Conservation (phyloP, 2,329 filamentous ascomycete genomes). For the Mollisia scopiformis region DNA sequence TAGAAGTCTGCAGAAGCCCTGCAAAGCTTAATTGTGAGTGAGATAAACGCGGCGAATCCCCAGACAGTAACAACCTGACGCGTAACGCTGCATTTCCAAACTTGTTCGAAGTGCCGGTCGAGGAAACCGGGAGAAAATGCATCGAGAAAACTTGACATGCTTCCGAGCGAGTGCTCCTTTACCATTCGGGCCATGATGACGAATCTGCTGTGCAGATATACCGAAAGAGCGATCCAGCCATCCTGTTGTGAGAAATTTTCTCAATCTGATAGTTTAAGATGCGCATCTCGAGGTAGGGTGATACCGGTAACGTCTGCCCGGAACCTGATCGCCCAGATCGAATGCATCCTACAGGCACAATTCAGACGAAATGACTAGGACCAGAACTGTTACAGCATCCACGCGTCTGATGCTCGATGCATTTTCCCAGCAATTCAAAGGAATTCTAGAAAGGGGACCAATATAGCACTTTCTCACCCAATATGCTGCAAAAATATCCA, state of each 20-base stretch:
- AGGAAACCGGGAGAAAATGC: not conserved
- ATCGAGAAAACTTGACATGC: not conserved
- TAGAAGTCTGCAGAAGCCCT: not conserved
- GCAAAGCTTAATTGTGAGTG: not conserved
- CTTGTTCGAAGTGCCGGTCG: not conserved
- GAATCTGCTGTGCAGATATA: not conserved
- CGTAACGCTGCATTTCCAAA: not conserved
- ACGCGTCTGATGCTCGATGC: conserved; percentile 15
- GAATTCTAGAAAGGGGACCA: conserved; percentile 19
- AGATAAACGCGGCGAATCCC: not conserved
- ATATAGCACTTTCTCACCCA: conserved; percentile 20
- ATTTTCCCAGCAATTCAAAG: conserved; percentile 12
- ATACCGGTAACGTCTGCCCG: not conserved
- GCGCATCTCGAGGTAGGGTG: not conserved
- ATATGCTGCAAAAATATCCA: conserved; percentile 22
- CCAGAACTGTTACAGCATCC: conserved; percentile 3
- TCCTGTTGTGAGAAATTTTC: not conserved
- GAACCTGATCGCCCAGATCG: conserved; percentile 6
- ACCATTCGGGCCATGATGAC: not conserved
- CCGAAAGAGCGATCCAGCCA: not conserved
- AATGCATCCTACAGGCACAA: conserved; percentile 15
- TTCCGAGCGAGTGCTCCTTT: not conserved
- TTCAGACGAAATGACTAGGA: conserved; percentile 3
- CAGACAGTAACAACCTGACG: not conserved
- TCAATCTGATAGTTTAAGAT: not conserved